phyloP scores from a whole-genome alignment of 495 filamentous ascomycete genomes.

The Penicillium goetzii region DNA sequence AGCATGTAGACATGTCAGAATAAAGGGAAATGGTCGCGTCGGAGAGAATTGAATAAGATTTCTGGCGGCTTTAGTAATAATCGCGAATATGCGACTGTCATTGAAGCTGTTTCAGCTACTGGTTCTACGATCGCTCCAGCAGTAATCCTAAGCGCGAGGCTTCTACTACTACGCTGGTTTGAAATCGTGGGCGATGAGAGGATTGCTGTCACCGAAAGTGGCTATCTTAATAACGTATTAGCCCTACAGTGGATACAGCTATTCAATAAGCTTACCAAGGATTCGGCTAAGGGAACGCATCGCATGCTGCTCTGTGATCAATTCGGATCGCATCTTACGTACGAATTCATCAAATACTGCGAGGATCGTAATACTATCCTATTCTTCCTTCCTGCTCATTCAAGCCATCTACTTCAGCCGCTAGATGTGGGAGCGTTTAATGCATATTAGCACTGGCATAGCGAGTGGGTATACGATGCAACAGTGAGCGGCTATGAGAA shows the following conservation, averaged over 20 bases:
- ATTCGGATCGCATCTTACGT: not conserved
- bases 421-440: not conserved
- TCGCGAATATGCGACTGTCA: not conserved
- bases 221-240: not conserved
- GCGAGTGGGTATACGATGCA: not conserved
- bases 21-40: too few relatives aligned
- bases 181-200: not conserved
- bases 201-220: not conserved
- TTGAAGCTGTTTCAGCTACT: not conserved
- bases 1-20: too few relatives aligned
- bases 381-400: not conserved
- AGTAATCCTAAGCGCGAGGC: not conserved
- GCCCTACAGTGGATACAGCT: slow-evolving; percentile 3
- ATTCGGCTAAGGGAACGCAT: not conserved
- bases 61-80: not conserved
- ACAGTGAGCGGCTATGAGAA: slow-evolving; percentile 1
- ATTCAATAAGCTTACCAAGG: not conserved
- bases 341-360: not conserved
- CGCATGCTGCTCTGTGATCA: not conserved
- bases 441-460: not conserved
- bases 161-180: not conserved
- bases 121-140: not conserved
- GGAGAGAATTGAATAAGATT: too few relatives aligned
- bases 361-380: not conserved
- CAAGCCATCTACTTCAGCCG: not conserved